Conservation (phyloP, 208 protist genomes). For the Wallacemonas sp. region DNA sequence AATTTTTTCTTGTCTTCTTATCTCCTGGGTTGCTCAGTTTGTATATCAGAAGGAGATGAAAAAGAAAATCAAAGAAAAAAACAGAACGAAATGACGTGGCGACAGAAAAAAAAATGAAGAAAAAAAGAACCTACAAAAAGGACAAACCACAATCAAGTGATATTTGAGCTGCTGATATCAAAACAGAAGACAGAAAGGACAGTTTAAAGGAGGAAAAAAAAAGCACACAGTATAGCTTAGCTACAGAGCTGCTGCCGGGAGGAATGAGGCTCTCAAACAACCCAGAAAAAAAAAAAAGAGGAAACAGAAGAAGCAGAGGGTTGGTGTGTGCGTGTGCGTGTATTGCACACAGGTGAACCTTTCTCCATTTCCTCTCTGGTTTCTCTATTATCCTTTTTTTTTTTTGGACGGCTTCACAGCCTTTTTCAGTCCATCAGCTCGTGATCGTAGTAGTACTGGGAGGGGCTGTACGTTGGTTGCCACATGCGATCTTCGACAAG, state of each 20-base stretch:
- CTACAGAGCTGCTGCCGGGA: not conserved
- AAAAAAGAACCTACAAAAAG: no score
- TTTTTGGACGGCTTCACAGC: not conserved
- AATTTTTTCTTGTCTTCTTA: not conserved
- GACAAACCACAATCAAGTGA: no score
- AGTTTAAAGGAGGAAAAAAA: not conserved
- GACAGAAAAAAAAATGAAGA: constrained; percentile 3
- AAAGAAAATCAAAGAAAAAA: not conserved
- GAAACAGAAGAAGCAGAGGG: constrained; percentile 4
- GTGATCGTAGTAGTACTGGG: constrained; percentile 68
- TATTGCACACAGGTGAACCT: no score
- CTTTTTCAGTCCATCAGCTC: constrained; percentile 23
- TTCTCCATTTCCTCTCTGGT: not conserved
- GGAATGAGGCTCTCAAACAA: not conserved
- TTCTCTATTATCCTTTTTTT: not conserved
- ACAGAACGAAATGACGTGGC: no score
- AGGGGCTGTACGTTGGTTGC: constrained; percentile 41
- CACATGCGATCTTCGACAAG: constrained; percentile 48
- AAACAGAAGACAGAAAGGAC: not conserved
- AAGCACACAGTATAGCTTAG: no score
- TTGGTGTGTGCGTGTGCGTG: no score
- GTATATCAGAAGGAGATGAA: not conserved
- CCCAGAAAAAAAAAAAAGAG: constrained; percentile 12
- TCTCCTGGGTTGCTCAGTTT: not conserved
- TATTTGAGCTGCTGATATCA: no score